Evolutionary conservation across 148 eudicot genomes (phyloP).

Genomic region (Polygonum aviculare): DNA sequence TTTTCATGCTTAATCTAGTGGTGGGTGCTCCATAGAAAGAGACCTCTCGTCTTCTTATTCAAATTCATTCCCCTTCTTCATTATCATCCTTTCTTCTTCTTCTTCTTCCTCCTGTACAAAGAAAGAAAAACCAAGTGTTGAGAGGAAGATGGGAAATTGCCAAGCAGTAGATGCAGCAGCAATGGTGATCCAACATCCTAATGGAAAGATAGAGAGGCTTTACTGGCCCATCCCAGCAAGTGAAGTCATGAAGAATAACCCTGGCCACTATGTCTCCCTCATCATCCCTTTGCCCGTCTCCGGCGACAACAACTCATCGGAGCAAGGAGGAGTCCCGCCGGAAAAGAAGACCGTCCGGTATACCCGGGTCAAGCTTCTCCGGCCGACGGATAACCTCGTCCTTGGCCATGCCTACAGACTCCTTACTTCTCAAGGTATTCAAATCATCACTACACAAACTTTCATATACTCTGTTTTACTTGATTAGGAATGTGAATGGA

Average conservation of each 20-base stretch:
- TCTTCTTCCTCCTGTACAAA: background rate
- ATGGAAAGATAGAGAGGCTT: conserved; percentile 65
- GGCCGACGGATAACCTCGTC: conserved; percentile 63
- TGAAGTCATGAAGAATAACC: conserved; percentile 79
- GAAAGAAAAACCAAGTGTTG: conserved; percentile 6
- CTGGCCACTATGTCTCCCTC: conserved; percentile 85
- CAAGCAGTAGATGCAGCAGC: conserved; percentile 97
- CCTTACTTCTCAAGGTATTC: conserved; percentile 75
- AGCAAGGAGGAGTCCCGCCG: background rate
- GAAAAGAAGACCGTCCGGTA: conserved; percentile 41
- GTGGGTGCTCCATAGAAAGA: conserved; percentile 24
- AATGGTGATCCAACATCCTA: conserved; percentile 83
- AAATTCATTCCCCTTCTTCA: background rate
- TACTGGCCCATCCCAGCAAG: conserved; percentile 62
- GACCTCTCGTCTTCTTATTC: conserved; percentile 7
- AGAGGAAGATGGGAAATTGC: conserved; percentile 81
- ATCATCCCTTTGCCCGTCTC: conserved; percentile 59
- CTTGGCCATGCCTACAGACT: conserved; percentile 88
- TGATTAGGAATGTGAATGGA: background rate
- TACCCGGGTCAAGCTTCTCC: conserved; percentile 88
- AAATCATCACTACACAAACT: background rate
- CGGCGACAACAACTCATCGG: conserved; percentile 14
- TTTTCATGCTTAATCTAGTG: conserved; percentile 9
- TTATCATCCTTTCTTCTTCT: background rate
- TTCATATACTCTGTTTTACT: background rate